Base-by-base conservation (phyloP, 176 grass and related monocot genomes). In the Elymus sibiricus region DNA sequence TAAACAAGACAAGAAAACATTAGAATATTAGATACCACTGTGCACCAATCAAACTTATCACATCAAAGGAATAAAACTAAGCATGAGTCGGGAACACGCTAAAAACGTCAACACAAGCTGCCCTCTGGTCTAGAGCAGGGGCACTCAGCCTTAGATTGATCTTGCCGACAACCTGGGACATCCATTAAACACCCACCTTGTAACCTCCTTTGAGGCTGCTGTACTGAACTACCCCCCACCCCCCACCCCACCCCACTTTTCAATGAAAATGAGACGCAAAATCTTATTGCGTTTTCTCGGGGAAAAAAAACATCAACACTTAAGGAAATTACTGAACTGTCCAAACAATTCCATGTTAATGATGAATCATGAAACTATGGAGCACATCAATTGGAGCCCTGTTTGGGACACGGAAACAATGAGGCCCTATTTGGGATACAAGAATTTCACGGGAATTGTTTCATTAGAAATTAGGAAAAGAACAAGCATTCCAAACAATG, bases 31-130 rank as follows among this genome's bases (percentile, higher is more conserved):
- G 40, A 80, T 70, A 70, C 7, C 14, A 67, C 21, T 7, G 86
- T 76, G 37, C 15, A 81, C 2, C 27, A 74, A 82, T 11, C 40
- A 78, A 29, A 77, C 81, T n/a, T 61, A 86, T 59, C 24, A 85
- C 56, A 74, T 56, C 1, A 37, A 82, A 62, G 17, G 39, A 70
- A 76, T 21, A 37, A 6, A n/a, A 67, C 26, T 64, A 68, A 80
- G 16, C 79, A 79, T 64, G 55, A 68, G 5, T 17, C 14, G 11
- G 55, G 29, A 62, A 40, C 51, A 34, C 24, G 47, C 6, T 32
- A 2, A 68, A 83, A 76, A 17, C 46, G 14, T 80, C 2, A 22
- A 76, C 44, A 34, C 80, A n/a, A n/a, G n/a, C n/a, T n/a, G n/a
- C n/a, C n/a, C n/a, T n/a, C n/a, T n/a, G n/a, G n/a, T n/a, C n/a